Percentiles rank a stretch among this genome's conserved stretches.
Evolutionary conservation across 805 yeast species (phyloP).

Genomic region (Metschnikowia koreensis): DNA sequence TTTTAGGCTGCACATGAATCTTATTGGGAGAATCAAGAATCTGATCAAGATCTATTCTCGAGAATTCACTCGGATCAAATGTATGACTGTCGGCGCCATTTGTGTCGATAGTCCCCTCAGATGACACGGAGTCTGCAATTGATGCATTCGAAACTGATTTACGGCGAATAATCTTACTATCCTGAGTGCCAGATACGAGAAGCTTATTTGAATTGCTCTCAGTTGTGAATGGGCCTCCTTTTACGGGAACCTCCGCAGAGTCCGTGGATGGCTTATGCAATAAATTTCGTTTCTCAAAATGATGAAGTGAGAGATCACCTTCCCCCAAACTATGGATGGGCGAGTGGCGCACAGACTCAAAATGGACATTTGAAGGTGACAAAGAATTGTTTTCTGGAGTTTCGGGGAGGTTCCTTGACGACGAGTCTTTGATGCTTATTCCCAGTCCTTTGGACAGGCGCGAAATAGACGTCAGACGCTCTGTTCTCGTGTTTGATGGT

Average conservation of each 20-base stretch:
- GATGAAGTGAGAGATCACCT: slow-evolving; percentile 43
- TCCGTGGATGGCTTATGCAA: not conserved
- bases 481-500: not conserved
- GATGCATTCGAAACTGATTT: slow-evolving; percentile 19
- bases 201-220: slow-evolving; percentile 23
- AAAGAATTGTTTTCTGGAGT: slow-evolving; percentile 2
- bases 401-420: not conserved
- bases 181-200: slow-evolving; percentile 17
- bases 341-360: slow-evolving; percentile 47
- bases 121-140: slow-evolving; percentile 8
- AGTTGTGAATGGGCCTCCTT: slow-evolving; percentile 13
- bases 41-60: slow-evolving; percentile 13
- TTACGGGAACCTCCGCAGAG: slow-evolving; percentile 5
- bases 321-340: slow-evolving; percentile 49
- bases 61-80: slow-evolving; percentile 16
- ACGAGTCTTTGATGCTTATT: not conserved
- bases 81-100: slow-evolving; percentile 17
- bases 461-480: not conserved
- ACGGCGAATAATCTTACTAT: slow-evolving; percentile 22
- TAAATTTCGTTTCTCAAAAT: slow-evolving; percentile 16
- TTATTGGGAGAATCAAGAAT: slow-evolving; percentile 10
- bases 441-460: slow-evolving; percentile 1
- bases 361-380: slow-evolving; percentile 37
- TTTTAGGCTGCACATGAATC: slow-evolving; percentile 28
- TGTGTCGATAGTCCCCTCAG: slow-evolving; percentile 12